Percentiles rank a stretch among this genome's conserved stretches.
These are phyloP conservation scores for Elsinoe necatrix DNA, from an alignment of 2,329 filamentous ascomycete species.

Conservation along the genomic window DNA sequence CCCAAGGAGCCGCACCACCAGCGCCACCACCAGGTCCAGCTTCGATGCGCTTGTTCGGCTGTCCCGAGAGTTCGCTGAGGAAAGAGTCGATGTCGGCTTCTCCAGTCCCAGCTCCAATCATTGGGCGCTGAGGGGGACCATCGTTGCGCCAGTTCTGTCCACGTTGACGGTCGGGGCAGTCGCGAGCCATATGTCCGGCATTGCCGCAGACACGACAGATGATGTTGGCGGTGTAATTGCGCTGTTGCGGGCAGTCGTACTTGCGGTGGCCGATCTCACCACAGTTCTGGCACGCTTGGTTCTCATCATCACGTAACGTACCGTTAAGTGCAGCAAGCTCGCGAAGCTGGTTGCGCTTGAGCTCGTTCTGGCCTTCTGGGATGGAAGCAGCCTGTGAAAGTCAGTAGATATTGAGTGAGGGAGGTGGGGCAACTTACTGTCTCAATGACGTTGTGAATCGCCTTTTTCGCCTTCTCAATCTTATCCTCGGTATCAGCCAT, in stretches of 20 bases:
- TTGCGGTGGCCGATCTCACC: slow-evolving; percentile 98
- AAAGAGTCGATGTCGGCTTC: slow-evolving; percentile 97
- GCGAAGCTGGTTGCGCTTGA: slow-evolving; percentile 96
- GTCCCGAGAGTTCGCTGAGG: slow-evolving; percentile 81
- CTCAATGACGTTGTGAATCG: slow-evolving; percentile 98
- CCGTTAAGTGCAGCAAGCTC: slow-evolving; percentile 97
- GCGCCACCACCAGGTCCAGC: slow-evolving; percentile 54
- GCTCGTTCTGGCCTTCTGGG: slow-evolving; percentile 95
- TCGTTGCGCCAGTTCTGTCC: slow-evolving; percentile 89
- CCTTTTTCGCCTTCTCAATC: slow-evolving; percentile 96
- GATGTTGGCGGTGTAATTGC: slow-evolving; percentile 98
- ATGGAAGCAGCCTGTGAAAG: slow-evolving; percentile 78
- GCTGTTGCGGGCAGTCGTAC: slow-evolving; percentile 95
- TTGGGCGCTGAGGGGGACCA: slow-evolving; percentile 40
- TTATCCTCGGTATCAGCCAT: slow-evolving; percentile 99
- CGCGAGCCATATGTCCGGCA: slow-evolving; percentile 94
- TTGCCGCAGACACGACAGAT: slow-evolving; percentile 98
- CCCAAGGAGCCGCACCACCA: slow-evolving; percentile 32
- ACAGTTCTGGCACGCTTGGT: slow-evolving; percentile 98
- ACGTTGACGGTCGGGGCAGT: slow-evolving; percentile 89
- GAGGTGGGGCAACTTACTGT: slow-evolving; percentile 57
- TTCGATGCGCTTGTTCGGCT: slow-evolving; percentile 69
- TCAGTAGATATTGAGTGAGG: slow-evolving; percentile 26
- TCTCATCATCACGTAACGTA: slow-evolving; percentile 97
- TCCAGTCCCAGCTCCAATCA: slow-evolving; percentile 53